Evolutionary conservation across 208 protist species (phyloP).

Genomic region (Leishmania aethiopica): DNA sequence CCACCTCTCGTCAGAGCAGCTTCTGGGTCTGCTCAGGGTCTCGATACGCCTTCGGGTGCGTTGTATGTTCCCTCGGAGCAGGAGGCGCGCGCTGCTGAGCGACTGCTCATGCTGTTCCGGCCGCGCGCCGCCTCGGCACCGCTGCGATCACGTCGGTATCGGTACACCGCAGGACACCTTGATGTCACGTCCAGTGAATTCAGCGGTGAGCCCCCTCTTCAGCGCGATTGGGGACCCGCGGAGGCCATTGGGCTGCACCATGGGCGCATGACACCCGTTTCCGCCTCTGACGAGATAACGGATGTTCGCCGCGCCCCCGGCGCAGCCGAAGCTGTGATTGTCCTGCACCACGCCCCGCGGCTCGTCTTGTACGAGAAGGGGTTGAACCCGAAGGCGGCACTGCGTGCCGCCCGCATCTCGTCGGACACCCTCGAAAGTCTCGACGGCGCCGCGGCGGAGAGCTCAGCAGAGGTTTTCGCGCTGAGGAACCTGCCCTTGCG

Average conservation of each 20-base stretch:
- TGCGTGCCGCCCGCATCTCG: constrained; percentile 29
- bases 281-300: constrained; percentile 30
- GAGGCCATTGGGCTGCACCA: not conserved
- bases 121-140: constrained; percentile 41
- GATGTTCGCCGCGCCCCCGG: constrained; percentile 13
- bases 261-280: not conserved
- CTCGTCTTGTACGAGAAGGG: constrained; percentile 47
- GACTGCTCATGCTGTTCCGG: constrained; percentile 35
- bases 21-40: not conserved
- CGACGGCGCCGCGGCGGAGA: constrained; percentile 32
- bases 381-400: constrained; percentile 21
- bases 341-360: constrained; percentile 61
- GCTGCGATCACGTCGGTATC: constrained; percentile 21
- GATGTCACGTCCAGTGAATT: not conserved
- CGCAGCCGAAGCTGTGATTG: constrained; percentile 32
- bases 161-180: not conserved
- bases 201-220: not conserved
- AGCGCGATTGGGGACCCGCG: not conserved
- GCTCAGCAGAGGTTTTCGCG: constrained; percentile 41
- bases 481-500: constrained; percentile 42
- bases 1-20: not conserved
- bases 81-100: constrained; percentile 21
- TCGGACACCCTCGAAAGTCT: constrained; percentile 29
- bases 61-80: constrained; percentile 4
- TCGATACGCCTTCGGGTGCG: not conserved